Evolutionary conservation across 1,139 yeast species (phyloP), one percentile per base, ranked within the genome.

Genomic region (Taphrina wiesneri): DNA sequence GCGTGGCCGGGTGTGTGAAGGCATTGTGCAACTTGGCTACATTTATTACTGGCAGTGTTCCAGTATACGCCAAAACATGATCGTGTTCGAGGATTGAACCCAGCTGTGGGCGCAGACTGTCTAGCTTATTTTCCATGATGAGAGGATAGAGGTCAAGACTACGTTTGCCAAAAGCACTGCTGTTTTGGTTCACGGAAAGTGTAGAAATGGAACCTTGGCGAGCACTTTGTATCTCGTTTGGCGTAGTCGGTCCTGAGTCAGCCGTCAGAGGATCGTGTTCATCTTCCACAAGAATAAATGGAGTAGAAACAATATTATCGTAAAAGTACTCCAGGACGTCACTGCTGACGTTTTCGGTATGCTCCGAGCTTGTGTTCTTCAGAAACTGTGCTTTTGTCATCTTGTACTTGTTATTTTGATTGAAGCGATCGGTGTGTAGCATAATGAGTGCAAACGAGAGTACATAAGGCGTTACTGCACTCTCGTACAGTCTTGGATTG

Each of bases 381-480:
- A 85, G 77, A 71, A 85, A 87, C 69, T 86, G 90, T 4, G 77
- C 74, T 71, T 82, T 85, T 6, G 84, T 76, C 88, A 87, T 86
- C 73, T 86, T 87, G 67, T 77, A 80, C 71, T 82, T 84, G 74
- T 86, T 86, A 73, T 82, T 84, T 28, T 81, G 79, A 75, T 86
- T 87, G 77, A 85, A 87, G 68, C 78, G 81, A 72, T 86, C 91
- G 0, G 92, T 87, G 72, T 87, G 91, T 39, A 87, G 76, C 79
- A 87, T 84, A 63, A 87, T 79, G 52, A 87, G 74, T 1, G 89
- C 84, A 72, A 84, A 87, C 0, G 84, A 79, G 9, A 86, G 73
- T 60, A 85, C 81, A 71, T 85, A 85, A 2, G 86, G 80, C 19
- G 78, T 80, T 67, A 86, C 90, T 5, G 79, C 77, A 19, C 69